These are phyloP conservation scores for Fallopia convolvulus DNA, from an alignment of 148 eudicot species.

Conservation along the genomic window DNA sequence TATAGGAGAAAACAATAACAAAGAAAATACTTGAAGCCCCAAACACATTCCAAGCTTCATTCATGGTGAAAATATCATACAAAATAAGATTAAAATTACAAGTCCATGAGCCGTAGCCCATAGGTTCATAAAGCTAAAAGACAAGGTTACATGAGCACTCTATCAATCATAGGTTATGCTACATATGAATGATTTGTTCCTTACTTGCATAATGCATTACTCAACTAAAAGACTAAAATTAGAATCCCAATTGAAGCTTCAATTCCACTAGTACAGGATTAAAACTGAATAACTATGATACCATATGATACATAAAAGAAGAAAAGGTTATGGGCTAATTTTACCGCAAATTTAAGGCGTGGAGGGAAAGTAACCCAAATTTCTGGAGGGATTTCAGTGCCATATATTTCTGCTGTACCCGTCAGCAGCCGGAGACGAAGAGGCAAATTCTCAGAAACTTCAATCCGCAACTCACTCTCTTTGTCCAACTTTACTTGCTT, in stretches of 20 bases:
- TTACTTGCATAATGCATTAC: not conserved
- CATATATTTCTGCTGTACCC: conserved; percentile 86
- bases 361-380: conserved; percentile 90
- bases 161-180: not conserved
- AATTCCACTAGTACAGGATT: not conserved
- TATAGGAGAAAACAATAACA: not conserved
- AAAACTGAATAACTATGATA: not conserved
- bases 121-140: not conserved
- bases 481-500: conserved; percentile 79
- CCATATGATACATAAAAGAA: not conserved
- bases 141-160: not conserved
- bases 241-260: not conserved
- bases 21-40: not conserved
- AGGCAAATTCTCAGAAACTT: conserved; percentile 56
- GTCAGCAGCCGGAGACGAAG: conserved; percentile 55
- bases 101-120: not conserved
- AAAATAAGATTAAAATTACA: not conserved
- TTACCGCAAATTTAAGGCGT: conserved; percentile 83
- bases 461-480: conserved; percentile 82
- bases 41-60: not conserved
- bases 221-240: not conserved
- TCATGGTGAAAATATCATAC: not conserved
- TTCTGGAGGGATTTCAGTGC: conserved; percentile 83
- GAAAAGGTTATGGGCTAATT: not conserved
- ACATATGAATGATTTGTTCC: not conserved